Evolutionary conservation across 2,329 filamentous ascomycete species (phyloP).

Genomic region (Conoideocrella luteorostrata): DNA sequence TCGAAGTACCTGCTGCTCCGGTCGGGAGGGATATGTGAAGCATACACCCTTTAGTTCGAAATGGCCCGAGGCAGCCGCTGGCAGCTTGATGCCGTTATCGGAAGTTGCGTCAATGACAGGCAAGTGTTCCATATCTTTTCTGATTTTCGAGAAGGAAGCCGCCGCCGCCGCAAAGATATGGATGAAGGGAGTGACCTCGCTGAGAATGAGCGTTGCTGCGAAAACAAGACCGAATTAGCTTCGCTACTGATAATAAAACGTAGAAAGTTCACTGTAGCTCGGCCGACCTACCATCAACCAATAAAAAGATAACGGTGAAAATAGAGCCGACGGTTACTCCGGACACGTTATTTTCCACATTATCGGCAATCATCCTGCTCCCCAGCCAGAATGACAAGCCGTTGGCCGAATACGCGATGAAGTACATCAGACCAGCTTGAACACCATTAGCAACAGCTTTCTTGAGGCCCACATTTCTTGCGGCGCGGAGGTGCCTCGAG

Average conservation of each 20-base stretch:
- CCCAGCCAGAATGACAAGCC: conserved; percentile 62
- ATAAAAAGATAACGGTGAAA: conserved; percentile 48
- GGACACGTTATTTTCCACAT: conserved; percentile 25
- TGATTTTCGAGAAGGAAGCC: conserved; percentile 46
- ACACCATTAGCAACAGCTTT: conserved; percentile 50
- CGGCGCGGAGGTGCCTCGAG: conserved; percentile 36
- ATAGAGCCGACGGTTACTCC: conserved; percentile 39
- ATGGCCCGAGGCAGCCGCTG: conserved; percentile 17
- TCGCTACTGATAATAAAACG: no score
- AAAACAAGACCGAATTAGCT: background rate
- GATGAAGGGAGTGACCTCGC: conserved; percentile 52
- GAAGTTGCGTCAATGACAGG: conserved; percentile 33
- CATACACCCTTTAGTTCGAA: conserved; percentile 27
- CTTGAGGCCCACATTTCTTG: conserved; percentile 43
- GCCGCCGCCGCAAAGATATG: conserved; percentile 50
- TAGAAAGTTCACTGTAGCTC: no score
- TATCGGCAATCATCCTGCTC: conserved; percentile 32
- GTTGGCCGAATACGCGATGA: conserved; percentile 58
- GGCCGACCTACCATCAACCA: background rate
- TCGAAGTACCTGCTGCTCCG: conserved; percentile 28
- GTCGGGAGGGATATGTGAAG: conserved; percentile 33
- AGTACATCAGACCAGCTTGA: conserved; percentile 58
- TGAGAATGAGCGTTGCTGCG: conserved; percentile 33
- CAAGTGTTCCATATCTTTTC: conserved; percentile 44
- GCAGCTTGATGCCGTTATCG: conserved; percentile 27